phyloP scores from a whole-genome alignment of 306 rosid genomes.

The Lathyrus oleraceus region DNA sequence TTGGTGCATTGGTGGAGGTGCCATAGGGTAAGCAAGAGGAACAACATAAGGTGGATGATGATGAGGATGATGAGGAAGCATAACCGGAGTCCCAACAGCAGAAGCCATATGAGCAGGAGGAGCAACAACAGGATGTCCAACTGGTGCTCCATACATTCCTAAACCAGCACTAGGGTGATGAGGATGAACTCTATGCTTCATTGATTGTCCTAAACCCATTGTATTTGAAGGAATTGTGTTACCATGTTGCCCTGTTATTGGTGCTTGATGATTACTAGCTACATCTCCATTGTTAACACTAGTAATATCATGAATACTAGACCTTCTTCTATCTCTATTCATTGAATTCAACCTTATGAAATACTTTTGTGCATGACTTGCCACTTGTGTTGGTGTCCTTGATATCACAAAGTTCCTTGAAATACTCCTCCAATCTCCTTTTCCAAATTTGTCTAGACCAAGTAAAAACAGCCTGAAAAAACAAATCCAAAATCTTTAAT shows the following conservation, averaged over 20 bases:
- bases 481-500: neutral
- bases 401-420: constrained; percentile 95
- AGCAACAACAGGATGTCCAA: constrained; percentile 82
- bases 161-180: constrained; percentile 58
- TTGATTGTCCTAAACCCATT: constrained; percentile 55
- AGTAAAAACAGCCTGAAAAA: constrained; percentile 79
- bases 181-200: constrained; percentile 68
- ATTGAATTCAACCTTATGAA: constrained; percentile 91
- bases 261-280: constrained; percentile 55
- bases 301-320: constrained; percentile 94
- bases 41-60: constrained; percentile 61
- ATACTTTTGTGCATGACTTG: constrained; percentile 97
- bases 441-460: constrained; percentile 96
- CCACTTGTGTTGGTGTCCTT: constrained; percentile 97
- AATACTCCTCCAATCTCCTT: constrained; percentile 99
- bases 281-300: constrained; percentile 80
- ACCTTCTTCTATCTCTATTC: constrained; percentile 94
- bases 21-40: constrained; percentile 95
- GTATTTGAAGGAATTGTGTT: constrained; percentile 49
- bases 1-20: constrained; percentile 88
- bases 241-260: constrained; percentile 84
- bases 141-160: constrained; percentile 87
- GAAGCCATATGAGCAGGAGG: constrained; percentile 85
- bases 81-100: constrained; percentile 92
- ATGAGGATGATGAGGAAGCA: constrained; percentile 71